Evolutionary conservation across 495 filamentous ascomycete species (phyloP).

Genomic region (Astrothelium macrocarpum): DNA sequence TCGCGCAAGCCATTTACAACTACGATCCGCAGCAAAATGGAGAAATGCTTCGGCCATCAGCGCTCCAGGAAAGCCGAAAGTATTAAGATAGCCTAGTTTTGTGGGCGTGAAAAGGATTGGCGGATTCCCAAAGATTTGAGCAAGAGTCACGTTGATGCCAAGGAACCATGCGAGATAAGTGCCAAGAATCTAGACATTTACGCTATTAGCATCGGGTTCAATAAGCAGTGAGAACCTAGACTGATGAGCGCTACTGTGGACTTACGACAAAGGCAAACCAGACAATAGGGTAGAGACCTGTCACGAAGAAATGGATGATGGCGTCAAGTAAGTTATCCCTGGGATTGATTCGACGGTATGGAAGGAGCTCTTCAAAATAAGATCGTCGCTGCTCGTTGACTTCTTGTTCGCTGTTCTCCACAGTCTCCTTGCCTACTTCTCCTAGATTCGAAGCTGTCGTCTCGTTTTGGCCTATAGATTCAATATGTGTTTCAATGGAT

Average conservation of each 20-base stretch:
- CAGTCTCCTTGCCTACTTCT: background rate
- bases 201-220: too few relatives aligned
- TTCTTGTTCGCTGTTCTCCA: background rate
- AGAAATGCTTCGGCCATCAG: background rate
- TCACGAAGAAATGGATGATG: background rate
- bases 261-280: background rate
- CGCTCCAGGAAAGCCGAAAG: background rate
- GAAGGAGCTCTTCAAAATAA: background rate
- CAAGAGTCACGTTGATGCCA: slow-evolving; percentile 13
- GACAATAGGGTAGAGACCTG: background rate
- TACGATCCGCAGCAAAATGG: background rate
- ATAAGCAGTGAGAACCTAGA: too few relatives aligned
- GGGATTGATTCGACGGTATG: background rate
- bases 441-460: background rate
- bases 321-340: background rate
- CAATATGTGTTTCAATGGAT: background rate
- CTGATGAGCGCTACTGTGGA: background rate
- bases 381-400: background rate
- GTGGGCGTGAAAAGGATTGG: background rate
- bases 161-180: slow-evolving; percentile 19
- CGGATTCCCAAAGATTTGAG: slow-evolving; percentile 13
- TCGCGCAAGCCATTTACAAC: background rate
- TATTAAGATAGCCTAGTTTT: background rate
- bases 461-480: background rate
- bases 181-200: slow-evolving; percentile 8